Base-by-base conservation (phyloP, 805 yeast genomes). In the Wickerhamiella nectarea region DNA sequence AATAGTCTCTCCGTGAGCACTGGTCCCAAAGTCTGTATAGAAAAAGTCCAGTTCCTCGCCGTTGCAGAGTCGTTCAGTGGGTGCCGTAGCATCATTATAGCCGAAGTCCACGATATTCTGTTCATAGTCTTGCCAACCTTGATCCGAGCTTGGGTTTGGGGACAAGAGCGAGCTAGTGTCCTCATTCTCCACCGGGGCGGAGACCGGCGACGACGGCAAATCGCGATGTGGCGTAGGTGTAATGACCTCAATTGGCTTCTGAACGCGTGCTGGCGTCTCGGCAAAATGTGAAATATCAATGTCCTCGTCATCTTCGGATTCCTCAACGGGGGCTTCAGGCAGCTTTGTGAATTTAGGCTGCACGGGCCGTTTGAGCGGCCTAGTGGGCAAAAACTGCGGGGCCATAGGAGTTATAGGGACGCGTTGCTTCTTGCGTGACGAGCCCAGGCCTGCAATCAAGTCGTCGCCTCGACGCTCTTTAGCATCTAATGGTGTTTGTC, bases 21-120 rank as follows among this genome's bases (percentile, higher is more conserved):
- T 69, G 14, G 31, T 7, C 15, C 31, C n/a, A 59, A 77, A 86
- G 61, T 91, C 98, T 24, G 82, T 63, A 96, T 96, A 91, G 60
- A 72, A 91, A 78, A 89, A 76, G 53, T 74, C 73, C 57, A 86
- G 71, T 0, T 68, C 52, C 36, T 70, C 72, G 25, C 28, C 31
- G 3, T 28, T 18, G 10, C 18, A 33, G n/a, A 20, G 19, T 7
- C 3, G 67, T 60, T n/a, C 61, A 61, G 7, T 67, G 62, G 26
- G 61, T 60, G 12, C 66, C 63, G 18, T 69, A 5, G n/a, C 22
- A 9, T 39, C 43, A 21, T 34, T 39, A 21, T 28, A n/a, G 14
- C 22, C 17, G 18, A 40, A 34, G 11, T 34, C 43, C 11, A 40
- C 43, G 15, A 40, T 35, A 19, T 40, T 40, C n/a, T 40, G 43